These are phyloP conservation scores for Biscutella laevigata DNA, from an alignment of 441 rosid species.

Conservation along the genomic window DNA sequence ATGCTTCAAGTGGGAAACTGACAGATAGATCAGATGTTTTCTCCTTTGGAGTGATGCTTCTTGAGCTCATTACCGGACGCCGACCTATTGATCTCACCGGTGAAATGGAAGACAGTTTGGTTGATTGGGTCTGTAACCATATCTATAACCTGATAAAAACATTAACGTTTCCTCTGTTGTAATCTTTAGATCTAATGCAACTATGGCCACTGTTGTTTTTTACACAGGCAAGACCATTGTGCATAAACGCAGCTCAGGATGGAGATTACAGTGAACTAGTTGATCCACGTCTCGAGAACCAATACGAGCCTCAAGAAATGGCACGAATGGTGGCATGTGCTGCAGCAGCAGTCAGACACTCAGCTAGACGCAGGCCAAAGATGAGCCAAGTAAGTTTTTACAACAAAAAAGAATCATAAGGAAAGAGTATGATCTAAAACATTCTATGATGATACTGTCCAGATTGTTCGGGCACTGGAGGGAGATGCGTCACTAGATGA, in stretches of 20 bases:
- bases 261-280: constrained; percentile 43
- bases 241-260: constrained; percentile 38
- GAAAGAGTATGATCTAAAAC: no score
- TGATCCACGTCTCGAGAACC: constrained; percentile 56
- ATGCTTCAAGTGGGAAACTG: constrained; percentile 82
- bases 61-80: constrained; percentile 75
- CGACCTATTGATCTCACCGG: constrained; percentile 51
- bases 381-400: constrained; percentile 73
- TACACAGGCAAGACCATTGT: constrained; percentile 69
- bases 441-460: no score
- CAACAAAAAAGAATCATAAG: no score
- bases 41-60: constrained; percentile 77
- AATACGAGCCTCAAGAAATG: constrained; percentile 50
- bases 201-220: neutral
- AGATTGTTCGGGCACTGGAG: constrained; percentile 73
- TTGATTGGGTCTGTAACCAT: constrained; percentile 55
- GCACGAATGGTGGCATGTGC: constrained; percentile 73
- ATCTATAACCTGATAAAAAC: neutral
- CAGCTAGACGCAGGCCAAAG: constrained; percentile 63
- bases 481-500: constrained; percentile 65
- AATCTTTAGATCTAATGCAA: constrained; percentile 5
- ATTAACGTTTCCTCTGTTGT: neutral
- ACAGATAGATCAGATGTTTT: constrained; percentile 90
- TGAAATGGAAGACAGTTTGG: constrained; percentile 71
- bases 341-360: constrained; percentile 53